Evolutionary conservation across 2,329 filamentous ascomycete genomes (phyloP), one percentile per base, ranked within the genome.

Genomic region (Penicillium sp.): DNA sequence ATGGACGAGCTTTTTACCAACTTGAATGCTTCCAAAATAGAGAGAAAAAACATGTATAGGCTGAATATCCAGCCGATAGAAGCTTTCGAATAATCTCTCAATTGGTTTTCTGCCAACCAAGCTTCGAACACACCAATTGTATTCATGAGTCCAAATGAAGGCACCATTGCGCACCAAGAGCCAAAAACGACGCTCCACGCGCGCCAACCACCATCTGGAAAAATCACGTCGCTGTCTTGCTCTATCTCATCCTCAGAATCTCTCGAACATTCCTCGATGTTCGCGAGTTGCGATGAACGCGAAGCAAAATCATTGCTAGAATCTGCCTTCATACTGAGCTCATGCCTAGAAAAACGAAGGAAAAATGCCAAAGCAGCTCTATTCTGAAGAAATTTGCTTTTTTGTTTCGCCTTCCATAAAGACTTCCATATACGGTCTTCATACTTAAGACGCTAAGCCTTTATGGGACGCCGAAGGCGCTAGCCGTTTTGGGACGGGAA

Each of bases 101-200:
- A 58, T 29, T 73, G 68, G 50, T 73, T 56, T 3, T 61, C 52
- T 18, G 58, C 58, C 4, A 70, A 49, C 64, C 66, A 73, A 1
- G 67, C 65, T 32, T 72, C 65, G 1, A 74, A 57, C 13, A 70
- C 61, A 4, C 68, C 69, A 8, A 67, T 58, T 16, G 65, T 67
- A 43, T 71, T 74, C 43, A 70, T 57, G 29, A 73, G 42, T 2
- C 72, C 74, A 57, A 75, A 71, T 14, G 66, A 65, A 11, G 67
- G 66, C 16, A 71, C 56, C 52, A 74, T 64, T 18, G 64, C 65
- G 58, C 67, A 73, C 59, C 66, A 73, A 3, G 70, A 67, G 1
- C 73, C 74, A 0, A 72, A 51, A 2, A 75, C 73, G 1, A 73
- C 70, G 1, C 66, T 54, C 74, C 74, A 77, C 5, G 74, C 74